phyloP scores from a whole-genome alignment of 768 basidiomycete genomes.

The Pleurotus salmoneostramineus region DNA sequence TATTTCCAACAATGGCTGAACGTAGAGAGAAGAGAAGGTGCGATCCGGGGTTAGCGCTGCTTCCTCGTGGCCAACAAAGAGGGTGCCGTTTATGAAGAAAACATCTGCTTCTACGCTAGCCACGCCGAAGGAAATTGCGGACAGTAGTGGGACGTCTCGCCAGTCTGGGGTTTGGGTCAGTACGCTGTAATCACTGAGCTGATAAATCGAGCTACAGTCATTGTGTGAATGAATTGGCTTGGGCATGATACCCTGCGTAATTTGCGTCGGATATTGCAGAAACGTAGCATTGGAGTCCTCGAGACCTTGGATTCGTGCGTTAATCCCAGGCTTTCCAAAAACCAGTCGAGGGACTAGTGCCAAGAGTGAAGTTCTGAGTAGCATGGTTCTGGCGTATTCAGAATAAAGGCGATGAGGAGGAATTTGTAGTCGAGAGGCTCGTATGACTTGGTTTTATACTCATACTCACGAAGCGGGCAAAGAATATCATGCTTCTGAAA shows the following conservation, averaged over 20 bases:
- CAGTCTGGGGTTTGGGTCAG: slow-evolving; percentile 30
- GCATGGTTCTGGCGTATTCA: not conserved
- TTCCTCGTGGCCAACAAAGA: slow-evolving; percentile 42
- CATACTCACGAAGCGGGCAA: too few species aligned
- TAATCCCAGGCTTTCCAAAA: slow-evolving; percentile 11
- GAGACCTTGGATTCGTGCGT: slow-evolving; percentile 17
- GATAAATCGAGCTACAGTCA: slow-evolving; percentile 33
- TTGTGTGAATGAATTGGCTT: slow-evolving; percentile 53
- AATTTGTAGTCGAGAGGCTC: not conserved
- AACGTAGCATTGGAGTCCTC: slow-evolving; percentile 31
- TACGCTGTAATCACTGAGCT: not conserved
- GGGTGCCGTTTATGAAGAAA: slow-evolving; percentile 37
- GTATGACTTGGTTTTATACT: too few species aligned
- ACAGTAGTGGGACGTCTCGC: slow-evolving; percentile 46
- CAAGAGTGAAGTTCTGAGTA: not conserved
- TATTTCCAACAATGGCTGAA: slow-evolving; percentile 40
- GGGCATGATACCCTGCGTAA: slow-evolving; percentile 43
- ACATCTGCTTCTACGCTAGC: slow-evolving; percentile 54
- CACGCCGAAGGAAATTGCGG: slow-evolving; percentile 45
- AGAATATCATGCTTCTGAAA: not conserved
- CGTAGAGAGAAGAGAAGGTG: slow-evolving; percentile 44
- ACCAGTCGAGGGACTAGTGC: not conserved
- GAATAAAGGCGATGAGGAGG: not conserved
- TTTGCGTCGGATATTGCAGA: slow-evolving; percentile 41
- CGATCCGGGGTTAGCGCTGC: slow-evolving; percentile 37